Evolutionary conservation across 1,284 basidiomycete species (phyloP).

Genomic region (Ustilago tritici): DNA sequence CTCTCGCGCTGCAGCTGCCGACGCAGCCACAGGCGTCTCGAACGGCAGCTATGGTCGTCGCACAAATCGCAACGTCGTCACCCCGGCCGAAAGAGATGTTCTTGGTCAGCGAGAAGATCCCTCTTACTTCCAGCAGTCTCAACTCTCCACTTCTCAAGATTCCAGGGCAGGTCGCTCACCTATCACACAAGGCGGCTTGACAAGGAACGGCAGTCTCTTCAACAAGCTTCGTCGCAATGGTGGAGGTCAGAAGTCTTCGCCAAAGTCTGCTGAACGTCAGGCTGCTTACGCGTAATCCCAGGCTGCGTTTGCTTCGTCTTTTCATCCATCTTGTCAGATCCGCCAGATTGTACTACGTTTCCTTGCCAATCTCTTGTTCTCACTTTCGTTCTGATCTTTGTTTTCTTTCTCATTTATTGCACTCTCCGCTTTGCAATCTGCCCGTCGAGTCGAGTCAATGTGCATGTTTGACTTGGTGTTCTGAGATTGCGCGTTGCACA

Average conservation of each 20-base stretch:
- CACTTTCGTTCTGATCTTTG: neutral
- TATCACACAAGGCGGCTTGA: slow-evolving; percentile 21
- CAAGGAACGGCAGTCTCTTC: slow-evolving; percentile 44
- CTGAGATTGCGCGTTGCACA: too few relatives aligned
- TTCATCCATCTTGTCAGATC: neutral
- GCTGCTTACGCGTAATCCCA: slow-evolving; percentile 36
- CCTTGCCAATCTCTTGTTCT: neutral
- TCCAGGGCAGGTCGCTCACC: slow-evolving; percentile 27
- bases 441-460: too few relatives aligned
- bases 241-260: slow-evolving; percentile 24
- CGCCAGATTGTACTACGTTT: neutral
- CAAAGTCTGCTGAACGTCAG: slow-evolving; percentile 37
- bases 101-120: slow-evolving; percentile 17
- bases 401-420: neutral
- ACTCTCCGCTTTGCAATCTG: neutral
- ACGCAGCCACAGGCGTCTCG: slow-evolving; percentile 24
- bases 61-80: slow-evolving; percentile 13
- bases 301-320: neutral
- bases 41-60: slow-evolving; percentile 40
- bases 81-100: slow-evolving; percentile 34
- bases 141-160: slow-evolving; percentile 13
- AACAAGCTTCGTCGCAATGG: slow-evolving; percentile 34
- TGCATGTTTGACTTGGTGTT: too few relatives aligned
- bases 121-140: slow-evolving; percentile 29
- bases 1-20: slow-evolving; percentile 36